phyloP scores from a whole-genome alignment of 805 yeast species.

The Pichia heedii region DNA sequence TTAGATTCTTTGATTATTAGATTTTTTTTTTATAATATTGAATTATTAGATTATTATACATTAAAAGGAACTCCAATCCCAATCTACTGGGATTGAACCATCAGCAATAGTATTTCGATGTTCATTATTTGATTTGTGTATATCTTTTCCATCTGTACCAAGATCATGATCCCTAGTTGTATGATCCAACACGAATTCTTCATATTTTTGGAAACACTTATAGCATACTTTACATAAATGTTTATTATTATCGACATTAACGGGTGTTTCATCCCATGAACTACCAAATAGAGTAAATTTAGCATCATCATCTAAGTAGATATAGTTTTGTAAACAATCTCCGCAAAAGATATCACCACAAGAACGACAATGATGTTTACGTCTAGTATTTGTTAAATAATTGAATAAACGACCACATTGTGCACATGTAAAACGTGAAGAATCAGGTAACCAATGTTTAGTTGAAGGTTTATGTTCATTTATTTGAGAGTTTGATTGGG shows the following conservation, averaged over 20 bases:
- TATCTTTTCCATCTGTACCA: conserved; percentile 14
- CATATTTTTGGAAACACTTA: conserved; percentile 27
- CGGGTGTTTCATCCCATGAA: conserved; percentile 9
- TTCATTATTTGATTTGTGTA: conserved; percentile 9
- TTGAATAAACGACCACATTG: conserved; percentile 64
- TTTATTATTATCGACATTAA: conserved; percentile 10
- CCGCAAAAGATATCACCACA: conserved; percentile 35
- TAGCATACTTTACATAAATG: conserved; percentile 29
- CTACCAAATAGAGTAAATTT: conserved; percentile 28
- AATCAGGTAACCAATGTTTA: conserved; percentile 71
- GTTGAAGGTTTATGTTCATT: conserved; percentile 37
- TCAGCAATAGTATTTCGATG: conserved; percentile 13
- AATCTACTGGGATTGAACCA: conserved; percentile 26
- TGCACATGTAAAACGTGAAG: conserved; percentile 51
- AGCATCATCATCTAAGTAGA: conserved; percentile 28
- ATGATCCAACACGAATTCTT: conserved; percentile 25
- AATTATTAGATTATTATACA: background rate
- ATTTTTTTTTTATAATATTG: background rate
- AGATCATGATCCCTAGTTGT: conserved; percentile 22
- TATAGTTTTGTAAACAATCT: conserved; percentile 28
- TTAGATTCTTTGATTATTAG: background rate
- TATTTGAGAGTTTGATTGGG: conserved; percentile 4
- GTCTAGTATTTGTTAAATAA: conserved; percentile 56
- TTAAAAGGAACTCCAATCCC: conserved; percentile 34
- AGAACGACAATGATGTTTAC: conserved; percentile 33